Base-by-base conservation (phyloP, 2,329 filamentous ascomycete species). In the Sarocladiaceae sp. region DNA sequence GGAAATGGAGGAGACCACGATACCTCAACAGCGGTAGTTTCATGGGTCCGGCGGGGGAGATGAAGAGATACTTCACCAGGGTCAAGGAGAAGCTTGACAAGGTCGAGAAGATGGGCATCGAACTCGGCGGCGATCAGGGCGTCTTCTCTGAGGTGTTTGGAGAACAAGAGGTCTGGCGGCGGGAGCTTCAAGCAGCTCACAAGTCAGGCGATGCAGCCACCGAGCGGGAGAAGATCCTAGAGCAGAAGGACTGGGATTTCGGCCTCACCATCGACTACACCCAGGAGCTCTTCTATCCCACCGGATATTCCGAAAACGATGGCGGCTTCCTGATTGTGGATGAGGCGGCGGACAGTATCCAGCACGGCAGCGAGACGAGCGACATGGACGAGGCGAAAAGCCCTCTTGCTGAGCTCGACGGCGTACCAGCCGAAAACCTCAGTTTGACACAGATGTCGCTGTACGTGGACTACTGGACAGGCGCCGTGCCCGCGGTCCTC, bases 231-330 rank as follows among this genome's bases (percentile, higher is more conserved):
- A 55, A 51, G 0, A 56, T 61, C 4, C 39, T 61, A 13, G 33
- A 46, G 2, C 60, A 59, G 1, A 47, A 52, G 16, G 51, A 53
- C 3, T 65, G 66, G 33, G 64, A 66, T 33, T 66, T 63, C 16
- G 61, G 62, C 5, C 65, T 66, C 18, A 63, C 63, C 0, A 48
- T 66, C 5, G 64, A 66, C 45, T 64, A 65, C 56, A 60, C 56
- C 49, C 65, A 62, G 40, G 57, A 54, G 33, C 65, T 64, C 1
- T 60, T 62, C 11, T 59, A 58, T 6, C 58, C 61, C 3, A 64
- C 60, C 2, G 61, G 61, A 48, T 64, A 61, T 1, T 55, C 63
- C 7, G 58, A 66, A 39, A 59, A 66, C 26, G 60, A 64, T 43
- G 61, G 60, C 3, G 54, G 45, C 26, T 66, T 66, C 23, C 55